Evolutionary conservation across 2,329 filamentous ascomycete species (phyloP), one percentile per base, ranked within the genome.

Genomic region (Xylariaceae sp.): DNA sequence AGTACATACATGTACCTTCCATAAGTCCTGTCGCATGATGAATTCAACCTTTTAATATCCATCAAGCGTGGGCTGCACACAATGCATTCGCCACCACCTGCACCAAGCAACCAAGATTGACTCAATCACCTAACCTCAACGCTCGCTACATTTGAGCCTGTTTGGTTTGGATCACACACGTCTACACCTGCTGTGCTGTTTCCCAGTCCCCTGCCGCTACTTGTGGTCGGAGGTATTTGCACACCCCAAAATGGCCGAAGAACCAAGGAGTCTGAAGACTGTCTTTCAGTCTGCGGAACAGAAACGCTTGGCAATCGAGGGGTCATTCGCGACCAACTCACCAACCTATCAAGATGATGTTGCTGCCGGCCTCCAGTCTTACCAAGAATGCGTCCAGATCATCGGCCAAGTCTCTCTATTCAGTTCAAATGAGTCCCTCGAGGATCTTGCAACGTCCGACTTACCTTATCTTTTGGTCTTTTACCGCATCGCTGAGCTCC

Each of bases 371-470:
- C 82, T 95, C 59, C 70, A 79, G 55, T 79, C 83, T 46, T 92
- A 95, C 70, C 76, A 87, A 62, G 76, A 87, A 66, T 91, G 88
- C 67, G 75, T 86, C 51, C 74, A 81, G 51, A 80, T 88, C 48
- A 82, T 89, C 56, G 75, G 82, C 57, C 77, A 82, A 52, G 75
- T 94, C 22, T 86, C 88, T 0, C 75, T 99, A 46, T 97, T 97
- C 78, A 96, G 90, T 59, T 77, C 84, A 33, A 99, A 99, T 69
- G 94, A 99, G 69, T 80, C 81, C 1, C 70, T 92, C 36, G 94
- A 99, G 54, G 94, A 99, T 71, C 74, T 96, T 31, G 76, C 88
- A 12, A 95, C 92, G 1, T 77, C 80, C n/a, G 86, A 95, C 62
- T 72, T 99, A 31, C 89, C 90, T 71, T 95, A 92, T 67, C 78